A percentile compares a stretch with the other conserved stretches of the same genome.
phyloP scores from a whole-genome alignment of 306 rosid species.

The Vachellia collinsii region DNA sequence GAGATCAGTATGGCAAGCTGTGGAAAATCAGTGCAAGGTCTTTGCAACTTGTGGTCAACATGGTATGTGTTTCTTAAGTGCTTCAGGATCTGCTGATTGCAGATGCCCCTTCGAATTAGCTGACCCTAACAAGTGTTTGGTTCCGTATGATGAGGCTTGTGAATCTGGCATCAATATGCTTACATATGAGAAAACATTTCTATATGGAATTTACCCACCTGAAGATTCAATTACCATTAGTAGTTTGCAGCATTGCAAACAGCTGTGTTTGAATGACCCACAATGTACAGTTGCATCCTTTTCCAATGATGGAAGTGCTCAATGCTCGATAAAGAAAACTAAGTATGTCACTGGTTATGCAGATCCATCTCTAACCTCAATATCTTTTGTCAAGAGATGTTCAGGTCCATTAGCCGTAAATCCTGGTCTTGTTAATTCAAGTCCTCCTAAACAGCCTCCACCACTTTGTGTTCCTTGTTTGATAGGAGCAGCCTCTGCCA shows the following conservation, averaged over 20 bases:
- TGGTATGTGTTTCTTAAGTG: constrained; percentile 62
- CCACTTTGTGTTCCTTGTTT: constrained; percentile 60
- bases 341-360: constrained; percentile 65
- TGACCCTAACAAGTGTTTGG: constrained; percentile 52
- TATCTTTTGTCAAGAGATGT: constrained; percentile 75
- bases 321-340: constrained; percentile 64
- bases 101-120: constrained; percentile 59
- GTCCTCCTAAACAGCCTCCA: constrained; percentile 39
- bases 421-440: constrained; percentile 42
- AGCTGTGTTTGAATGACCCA: constrained; percentile 60
- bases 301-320: constrained; percentile 68
- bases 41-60: constrained; percentile 70
- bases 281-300: constrained; percentile 70
- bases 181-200: constrained; percentile 43
- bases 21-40: constrained; percentile 83
- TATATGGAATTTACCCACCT: constrained; percentile 71
- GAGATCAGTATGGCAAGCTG: constrained; percentile 88
- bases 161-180: constrained; percentile 49
- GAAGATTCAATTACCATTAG: constrained; percentile 46
- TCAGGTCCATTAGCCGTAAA: constrained; percentile 75
- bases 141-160: constrained; percentile 51
- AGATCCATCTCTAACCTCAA: constrained; percentile 64
- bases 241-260: constrained; percentile 60
- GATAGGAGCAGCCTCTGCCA: constrained; percentile 64
- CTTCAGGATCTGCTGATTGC: constrained; percentile 62